These are phyloP conservation scores for Pterocarpus macrocarpus DNA, from an alignment of 306 rosid genomes.

Conservation along the genomic window DNA sequence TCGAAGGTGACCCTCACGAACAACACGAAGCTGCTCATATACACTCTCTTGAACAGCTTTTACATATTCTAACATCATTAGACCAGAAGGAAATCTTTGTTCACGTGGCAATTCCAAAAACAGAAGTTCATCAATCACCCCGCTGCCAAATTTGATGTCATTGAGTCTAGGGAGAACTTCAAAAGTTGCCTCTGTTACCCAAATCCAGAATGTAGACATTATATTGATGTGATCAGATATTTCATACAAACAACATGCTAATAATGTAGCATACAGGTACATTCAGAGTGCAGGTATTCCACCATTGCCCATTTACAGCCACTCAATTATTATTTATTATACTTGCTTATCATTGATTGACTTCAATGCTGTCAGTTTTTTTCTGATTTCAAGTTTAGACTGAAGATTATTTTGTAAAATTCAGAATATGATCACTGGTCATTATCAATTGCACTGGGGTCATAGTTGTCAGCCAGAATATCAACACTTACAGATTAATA, in stretches of 20 bases:
- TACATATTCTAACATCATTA: constrained; percentile 89
- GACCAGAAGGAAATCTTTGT: constrained; percentile 74
- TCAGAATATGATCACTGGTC: not conserved
- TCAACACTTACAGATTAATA: constrained; percentile 14
- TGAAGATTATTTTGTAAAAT: constrained; percentile 1
- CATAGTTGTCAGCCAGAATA: not conserved
- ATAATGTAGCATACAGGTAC: not conserved
- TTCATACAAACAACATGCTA: constrained; percentile 1
- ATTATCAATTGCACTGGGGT: not conserved
- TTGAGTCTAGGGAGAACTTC: constrained; percentile 96
- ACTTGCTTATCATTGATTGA: not conserved
- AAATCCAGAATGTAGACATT: constrained; percentile 43
- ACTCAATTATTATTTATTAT: not conserved
- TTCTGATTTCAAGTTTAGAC: constrained; percentile 10
- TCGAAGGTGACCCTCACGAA: constrained; percentile 98
- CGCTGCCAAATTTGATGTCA: constrained; percentile 95
- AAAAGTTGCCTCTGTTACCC: constrained; percentile 87
- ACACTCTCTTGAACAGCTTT: constrained; percentile 97
- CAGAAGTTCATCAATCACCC: constrained; percentile 90
- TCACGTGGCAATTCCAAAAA: constrained; percentile 93
- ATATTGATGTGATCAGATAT: constrained; percentile 31
- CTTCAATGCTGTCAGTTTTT: not conserved
- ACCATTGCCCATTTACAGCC: not conserved
- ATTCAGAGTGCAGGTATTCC: not conserved
- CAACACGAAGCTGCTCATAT: constrained; percentile 96